Percentiles rank a stretch among this genome's conserved stretches.
Conservation (phyloP, 306 rosid genomes). For the Arachis stenosperma region DNA sequence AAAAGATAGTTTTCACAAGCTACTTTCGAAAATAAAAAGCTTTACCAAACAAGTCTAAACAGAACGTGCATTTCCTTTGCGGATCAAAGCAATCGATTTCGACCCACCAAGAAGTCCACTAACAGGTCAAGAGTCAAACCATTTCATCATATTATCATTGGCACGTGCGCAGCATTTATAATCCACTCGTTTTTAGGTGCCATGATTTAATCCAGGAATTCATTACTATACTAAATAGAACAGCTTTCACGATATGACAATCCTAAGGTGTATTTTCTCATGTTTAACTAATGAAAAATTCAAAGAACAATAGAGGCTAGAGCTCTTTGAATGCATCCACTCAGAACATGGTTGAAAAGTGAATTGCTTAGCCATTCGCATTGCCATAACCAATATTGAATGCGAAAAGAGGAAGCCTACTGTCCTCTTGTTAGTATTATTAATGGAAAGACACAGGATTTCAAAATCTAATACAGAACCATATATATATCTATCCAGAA, state of each 20-base stretch:
- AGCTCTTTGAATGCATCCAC: slow-evolving; percentile 6
- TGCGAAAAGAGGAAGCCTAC: background rate
- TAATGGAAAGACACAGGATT: slow-evolving; percentile 15
- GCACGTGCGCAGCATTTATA: background rate
- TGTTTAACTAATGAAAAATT: background rate
- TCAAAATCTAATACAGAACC: background rate
- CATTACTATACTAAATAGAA: background rate
- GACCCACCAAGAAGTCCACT: slow-evolving; percentile 1
- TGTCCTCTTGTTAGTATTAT: background rate
- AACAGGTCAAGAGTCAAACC: background rate
- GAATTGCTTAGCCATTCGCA: background rate
- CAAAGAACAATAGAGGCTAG: background rate
- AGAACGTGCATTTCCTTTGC: background rate
- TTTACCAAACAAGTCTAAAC: background rate
- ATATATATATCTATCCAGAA: background rate
- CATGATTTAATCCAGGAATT: background rate
- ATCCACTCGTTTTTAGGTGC: background rate
- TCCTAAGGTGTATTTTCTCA: background rate
- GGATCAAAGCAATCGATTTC: background rate
- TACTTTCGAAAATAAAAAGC: no score
- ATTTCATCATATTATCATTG: background rate
- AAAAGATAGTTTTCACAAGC: no score
- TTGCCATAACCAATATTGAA: slow-evolving; percentile 5
- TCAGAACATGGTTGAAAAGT: background rate
- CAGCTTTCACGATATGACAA: background rate